A percentile compares a stretch with the other conserved stretches of the same genome.
Conservation (phyloP, 148 eudicot genomes). For the Nepenthes mirabilis region DNA sequence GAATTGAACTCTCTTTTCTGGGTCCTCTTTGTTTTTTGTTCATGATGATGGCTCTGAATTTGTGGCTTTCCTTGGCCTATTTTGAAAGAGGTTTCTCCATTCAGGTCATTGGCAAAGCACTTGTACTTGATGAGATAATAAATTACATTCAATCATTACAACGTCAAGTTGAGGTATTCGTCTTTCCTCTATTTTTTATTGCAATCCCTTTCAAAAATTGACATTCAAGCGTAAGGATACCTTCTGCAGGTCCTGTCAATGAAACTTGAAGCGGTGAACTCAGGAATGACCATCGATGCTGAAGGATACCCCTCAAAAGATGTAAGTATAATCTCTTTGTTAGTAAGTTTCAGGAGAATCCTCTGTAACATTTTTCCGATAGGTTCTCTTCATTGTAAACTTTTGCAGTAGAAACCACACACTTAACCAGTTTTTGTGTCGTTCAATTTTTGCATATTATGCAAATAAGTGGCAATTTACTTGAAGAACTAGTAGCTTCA, state of each 20-base stretch:
- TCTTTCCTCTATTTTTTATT: conserved; percentile 5
- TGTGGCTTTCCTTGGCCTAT: neutral
- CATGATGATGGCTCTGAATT: neutral
- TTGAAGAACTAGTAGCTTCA: too few relatives aligned
- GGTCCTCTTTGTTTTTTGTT: neutral
- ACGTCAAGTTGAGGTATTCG: conserved; percentile 80
- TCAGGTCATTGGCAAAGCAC: conserved; percentile 92
- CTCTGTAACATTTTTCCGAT: neutral
- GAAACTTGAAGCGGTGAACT: conserved; percentile 95
- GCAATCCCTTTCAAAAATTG: conserved; percentile 3
- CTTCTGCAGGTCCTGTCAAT: conserved; percentile 75
- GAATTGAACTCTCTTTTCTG: neutral
- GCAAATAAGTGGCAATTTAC: too few relatives aligned
- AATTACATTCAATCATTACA: conserved; percentile 92
- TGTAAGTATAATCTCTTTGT: conserved; percentile 29
- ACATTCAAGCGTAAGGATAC: conserved; percentile 4
- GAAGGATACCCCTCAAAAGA: conserved; percentile 78
- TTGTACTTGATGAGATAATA: conserved; percentile 91
- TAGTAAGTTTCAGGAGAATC: neutral
- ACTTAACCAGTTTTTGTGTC: too few relatives aligned
- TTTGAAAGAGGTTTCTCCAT: neutral
- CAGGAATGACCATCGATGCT: conserved; percentile 39
- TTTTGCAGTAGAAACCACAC: neutral
- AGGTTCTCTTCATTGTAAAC: neutral
- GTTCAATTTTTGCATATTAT: too few relatives aligned